A percentile compares a stretch with the other conserved stretches of the same genome.
phyloP scores from a whole-genome alignment of 805 yeast genomes.

The Metschnikowia picachoensis region DNA sequence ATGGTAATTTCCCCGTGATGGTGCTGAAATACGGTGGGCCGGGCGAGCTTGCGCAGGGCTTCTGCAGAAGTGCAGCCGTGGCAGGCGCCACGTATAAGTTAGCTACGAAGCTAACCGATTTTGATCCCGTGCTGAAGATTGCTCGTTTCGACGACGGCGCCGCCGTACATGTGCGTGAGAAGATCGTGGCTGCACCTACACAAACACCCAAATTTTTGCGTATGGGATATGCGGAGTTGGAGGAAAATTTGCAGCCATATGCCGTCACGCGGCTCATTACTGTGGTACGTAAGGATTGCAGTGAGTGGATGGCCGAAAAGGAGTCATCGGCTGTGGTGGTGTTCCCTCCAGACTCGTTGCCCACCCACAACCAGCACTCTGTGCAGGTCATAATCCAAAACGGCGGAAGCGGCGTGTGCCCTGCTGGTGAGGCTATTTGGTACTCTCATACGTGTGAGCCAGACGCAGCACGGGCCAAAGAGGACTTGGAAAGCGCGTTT shows the following conservation, averaged over 20 bases:
- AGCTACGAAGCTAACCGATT: conserved; percentile 60
- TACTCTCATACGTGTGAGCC: conserved; percentile 74
- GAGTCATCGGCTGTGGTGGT: conserved; percentile 86
- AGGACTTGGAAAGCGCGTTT: conserved; percentile 77
- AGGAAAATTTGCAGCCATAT: conserved; percentile 40
- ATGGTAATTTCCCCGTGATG: conserved; percentile 91
- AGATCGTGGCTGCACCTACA: conserved; percentile 71
- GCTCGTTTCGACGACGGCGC: conserved; percentile 78
- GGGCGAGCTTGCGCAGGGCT: conserved; percentile 94
- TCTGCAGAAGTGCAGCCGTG: conserved; percentile 96
- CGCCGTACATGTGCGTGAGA: conserved; percentile 70
- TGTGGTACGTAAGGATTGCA: conserved; percentile 80
- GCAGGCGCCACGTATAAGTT: conserved; percentile 94
- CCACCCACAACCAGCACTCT: conserved; percentile 60
- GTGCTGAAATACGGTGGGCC: conserved; percentile 93
- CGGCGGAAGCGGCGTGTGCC: conserved; percentile 82
- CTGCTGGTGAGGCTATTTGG: conserved; percentile 87
- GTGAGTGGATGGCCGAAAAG: conserved; percentile 84
- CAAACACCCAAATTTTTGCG: conserved; percentile 45
- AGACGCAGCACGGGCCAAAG: conserved; percentile 61
- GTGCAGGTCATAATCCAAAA: conserved; percentile 89
- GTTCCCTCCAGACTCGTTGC: conserved; percentile 82
- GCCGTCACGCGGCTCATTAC: conserved; percentile 75
- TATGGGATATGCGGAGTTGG: conserved; percentile 39
- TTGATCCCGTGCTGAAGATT: conserved; percentile 60